These are phyloP conservation scores for Phyllosticta citriasiana DNA, from an alignment of 2,329 filamentous ascomycete species.

Conservation along the genomic window DNA sequence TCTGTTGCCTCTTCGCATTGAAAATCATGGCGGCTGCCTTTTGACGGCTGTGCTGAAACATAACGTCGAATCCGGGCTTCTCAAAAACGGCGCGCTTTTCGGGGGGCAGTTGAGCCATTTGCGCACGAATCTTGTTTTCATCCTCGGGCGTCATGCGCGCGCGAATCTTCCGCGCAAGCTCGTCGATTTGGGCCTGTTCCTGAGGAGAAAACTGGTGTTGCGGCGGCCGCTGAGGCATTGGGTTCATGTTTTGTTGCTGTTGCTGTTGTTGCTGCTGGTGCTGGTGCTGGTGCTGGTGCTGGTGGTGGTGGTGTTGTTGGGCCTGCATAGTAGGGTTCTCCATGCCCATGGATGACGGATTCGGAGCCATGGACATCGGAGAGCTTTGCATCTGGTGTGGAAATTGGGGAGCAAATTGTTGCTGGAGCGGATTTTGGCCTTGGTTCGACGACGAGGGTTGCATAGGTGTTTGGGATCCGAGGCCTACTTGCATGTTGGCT, in stretches of 20 bases:
- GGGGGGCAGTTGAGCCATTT: constrained; percentile 36
- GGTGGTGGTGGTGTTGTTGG: constrained; percentile 20
- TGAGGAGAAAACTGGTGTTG: constrained; percentile 11
- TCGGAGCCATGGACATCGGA: constrained; percentile 32
- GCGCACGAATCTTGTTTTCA: constrained; percentile 32
- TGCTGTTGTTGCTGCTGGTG: not conserved
- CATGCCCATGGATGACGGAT: constrained; percentile 23
- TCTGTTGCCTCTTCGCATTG: constrained; percentile 17
- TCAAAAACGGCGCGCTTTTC: constrained; percentile 39
- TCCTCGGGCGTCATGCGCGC: constrained; percentile 39
- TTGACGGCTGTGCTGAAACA: constrained; percentile 28
- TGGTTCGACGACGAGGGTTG: constrained; percentile 29
- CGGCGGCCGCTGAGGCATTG: constrained; percentile 17
- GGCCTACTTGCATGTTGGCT: constrained; percentile 17
- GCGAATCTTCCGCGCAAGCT: constrained; percentile 38
- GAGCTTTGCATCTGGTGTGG: constrained; percentile 42
- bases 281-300: constrained; percentile 21
- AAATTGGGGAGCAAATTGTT: constrained; percentile 38
- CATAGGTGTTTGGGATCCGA: constrained; percentile 26
- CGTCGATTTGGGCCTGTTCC: constrained; percentile 16
- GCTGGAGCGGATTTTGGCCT: constrained; percentile 30
- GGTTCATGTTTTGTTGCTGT: not conserved
- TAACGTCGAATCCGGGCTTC: constrained; percentile 37
- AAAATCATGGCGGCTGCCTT: constrained; percentile 20
- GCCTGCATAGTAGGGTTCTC: constrained; percentile 17